These are phyloP conservation scores for Pleurotus salmoneostramineus DNA, from an alignment of 768 basidiomycete species.

Conservation along the genomic window DNA sequence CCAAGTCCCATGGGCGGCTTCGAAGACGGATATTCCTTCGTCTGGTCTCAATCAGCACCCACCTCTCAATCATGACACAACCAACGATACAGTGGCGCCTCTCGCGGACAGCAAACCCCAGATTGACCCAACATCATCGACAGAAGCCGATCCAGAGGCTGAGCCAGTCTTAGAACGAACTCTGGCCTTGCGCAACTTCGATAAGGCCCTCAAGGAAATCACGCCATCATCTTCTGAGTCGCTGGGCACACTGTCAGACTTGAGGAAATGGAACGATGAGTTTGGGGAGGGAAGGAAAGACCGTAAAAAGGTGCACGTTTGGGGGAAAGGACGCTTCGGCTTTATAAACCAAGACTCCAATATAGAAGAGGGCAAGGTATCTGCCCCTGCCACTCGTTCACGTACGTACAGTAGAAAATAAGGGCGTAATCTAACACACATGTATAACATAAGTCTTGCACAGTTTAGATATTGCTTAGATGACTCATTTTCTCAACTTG, in stretches of 20 bases:
- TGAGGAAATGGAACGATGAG: slow-evolving; percentile 90
- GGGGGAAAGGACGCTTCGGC: slow-evolving; percentile 88
- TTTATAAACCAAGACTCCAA: slow-evolving; percentile 52
- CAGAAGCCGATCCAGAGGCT: no score
- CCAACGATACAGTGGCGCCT: no score
- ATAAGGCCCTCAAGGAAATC: slow-evolving; percentile 83
- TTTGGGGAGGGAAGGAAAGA: slow-evolving; percentile 83
- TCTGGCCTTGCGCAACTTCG: slow-evolving; percentile 63
- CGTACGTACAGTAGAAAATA: slow-evolving; percentile 14
- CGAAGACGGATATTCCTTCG: not conserved
- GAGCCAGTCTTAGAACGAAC: slow-evolving; percentile 4
- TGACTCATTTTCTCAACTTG: slow-evolving; percentile 3
- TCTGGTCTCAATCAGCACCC: slow-evolving; percentile 5
- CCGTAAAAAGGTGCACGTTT: slow-evolving; percentile 61
- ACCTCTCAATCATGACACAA: no score
- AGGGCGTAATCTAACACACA: slow-evolving; percentile 5
- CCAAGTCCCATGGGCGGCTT: slow-evolving; percentile 67
- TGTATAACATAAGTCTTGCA: not conserved
- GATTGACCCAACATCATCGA: no score
- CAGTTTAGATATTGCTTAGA: slow-evolving; percentile 4
- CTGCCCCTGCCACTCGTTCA: not conserved
- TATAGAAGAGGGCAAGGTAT: slow-evolving; percentile 44
- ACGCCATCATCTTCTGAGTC: slow-evolving; percentile 86
- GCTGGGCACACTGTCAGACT: slow-evolving; percentile 66
- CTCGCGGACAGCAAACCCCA: no score